These are phyloP conservation scores for Thielaviopsis punctulata DNA, from an alignment of 2,329 filamentous ascomycete species.

Conservation along the genomic window DNA sequence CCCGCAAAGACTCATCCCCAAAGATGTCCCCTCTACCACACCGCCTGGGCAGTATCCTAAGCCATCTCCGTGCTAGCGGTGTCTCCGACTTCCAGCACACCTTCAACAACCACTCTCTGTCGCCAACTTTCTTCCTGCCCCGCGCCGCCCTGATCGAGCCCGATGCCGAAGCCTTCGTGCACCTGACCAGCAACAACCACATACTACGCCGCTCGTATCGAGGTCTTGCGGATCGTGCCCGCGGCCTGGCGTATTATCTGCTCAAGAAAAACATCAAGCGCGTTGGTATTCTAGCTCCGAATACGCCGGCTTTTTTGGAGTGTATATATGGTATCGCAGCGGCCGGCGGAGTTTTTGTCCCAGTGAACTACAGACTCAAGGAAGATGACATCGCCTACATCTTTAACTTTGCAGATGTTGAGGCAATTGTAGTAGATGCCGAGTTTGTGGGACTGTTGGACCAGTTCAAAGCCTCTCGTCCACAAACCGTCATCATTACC, in stretches of 20 bases:
- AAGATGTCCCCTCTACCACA: constrained; percentile 47
- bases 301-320: constrained; percentile 90
- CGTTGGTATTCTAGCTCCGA: constrained; percentile 75
- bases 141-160: constrained; percentile 81
- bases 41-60: constrained; percentile 40
- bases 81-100: constrained; percentile 22
- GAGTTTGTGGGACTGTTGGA: constrained; percentile 61
- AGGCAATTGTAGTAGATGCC: constrained; percentile 69
- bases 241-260: constrained; percentile 78
- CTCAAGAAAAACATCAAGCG: constrained; percentile 54
- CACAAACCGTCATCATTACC: constrained; percentile 52
- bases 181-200: constrained; percentile 62
- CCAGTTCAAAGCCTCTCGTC: constrained; percentile 42
- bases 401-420: constrained; percentile 71
- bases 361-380: constrained; percentile 49
- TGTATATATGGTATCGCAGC: constrained; percentile 75
- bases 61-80: constrained; percentile 26
- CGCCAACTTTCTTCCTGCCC: constrained; percentile 73
- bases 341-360: constrained; percentile 61
- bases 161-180: constrained; percentile 66
- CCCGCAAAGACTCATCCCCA: constrained; percentile 3
- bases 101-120: constrained; percentile 58
- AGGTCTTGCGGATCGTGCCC: constrained; percentile 69
- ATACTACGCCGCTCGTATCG: constrained; percentile 60
- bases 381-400: constrained; percentile 80